Percentiles rank a stretch among this genome's conserved stretches.
phyloP scores from a whole-genome alignment of 2,329 filamentous ascomycete genomes.

The Arthrobotrys conoides region DNA sequence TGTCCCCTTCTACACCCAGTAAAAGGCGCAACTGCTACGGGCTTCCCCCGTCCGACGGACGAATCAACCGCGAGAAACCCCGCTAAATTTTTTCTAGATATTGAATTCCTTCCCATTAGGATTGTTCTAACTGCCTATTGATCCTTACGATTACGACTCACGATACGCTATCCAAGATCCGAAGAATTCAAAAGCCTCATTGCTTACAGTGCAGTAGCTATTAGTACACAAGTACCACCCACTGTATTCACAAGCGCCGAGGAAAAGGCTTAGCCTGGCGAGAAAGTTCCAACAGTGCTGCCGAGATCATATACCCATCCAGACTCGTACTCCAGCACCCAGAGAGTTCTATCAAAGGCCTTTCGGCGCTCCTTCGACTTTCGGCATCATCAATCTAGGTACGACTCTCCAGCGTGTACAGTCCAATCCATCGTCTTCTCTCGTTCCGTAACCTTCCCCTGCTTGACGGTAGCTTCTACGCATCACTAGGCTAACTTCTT shows the following conservation, averaged over 20 bases:
- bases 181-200: not conserved
- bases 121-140: constrained; percentile 18
- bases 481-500: constrained; percentile 48
- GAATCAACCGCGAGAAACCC: constrained; percentile 47
- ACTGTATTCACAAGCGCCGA: constrained; percentile 40
- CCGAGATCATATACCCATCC: constrained; percentile 15
- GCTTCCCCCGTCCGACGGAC: constrained; percentile 38
- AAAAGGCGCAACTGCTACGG: constrained; percentile 58
- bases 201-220: constrained; percentile 10
- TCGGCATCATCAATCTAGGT: constrained; percentile 38
- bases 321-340: constrained; percentile 49
- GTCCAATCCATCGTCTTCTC: constrained; percentile 25
- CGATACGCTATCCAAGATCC: constrained; percentile 4
- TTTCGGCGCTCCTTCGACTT: constrained; percentile 28
- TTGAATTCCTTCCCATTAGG: constrained; percentile 13
- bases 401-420: constrained; percentile 17
- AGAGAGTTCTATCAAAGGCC: constrained; percentile 45
- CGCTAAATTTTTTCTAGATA: constrained; percentile 55
- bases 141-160: constrained; percentile 6
- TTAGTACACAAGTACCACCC: not conserved
- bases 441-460: constrained; percentile 46
- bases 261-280: constrained; percentile 44
- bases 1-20: constrained; percentile 51
- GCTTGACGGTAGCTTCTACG: constrained; percentile 44
- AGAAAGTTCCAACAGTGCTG: constrained; percentile 48